Base-by-base conservation (phyloP, 371 early-diverging fungal genomes). In the Syncephalastrum racemosum region DNA sequence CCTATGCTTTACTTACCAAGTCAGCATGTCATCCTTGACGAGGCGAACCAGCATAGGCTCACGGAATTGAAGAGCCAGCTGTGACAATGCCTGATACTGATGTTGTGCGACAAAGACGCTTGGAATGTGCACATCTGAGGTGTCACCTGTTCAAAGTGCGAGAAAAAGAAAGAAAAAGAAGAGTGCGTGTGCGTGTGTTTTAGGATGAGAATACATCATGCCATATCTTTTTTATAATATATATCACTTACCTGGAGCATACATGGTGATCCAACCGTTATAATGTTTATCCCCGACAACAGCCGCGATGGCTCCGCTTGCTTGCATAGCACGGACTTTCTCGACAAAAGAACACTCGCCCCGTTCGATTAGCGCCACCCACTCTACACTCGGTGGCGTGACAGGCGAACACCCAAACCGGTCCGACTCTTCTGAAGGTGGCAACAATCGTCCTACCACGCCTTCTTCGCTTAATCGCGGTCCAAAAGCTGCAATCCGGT, bases 271-370 rank as follows among this genome's bases (percentile, higher is more conserved):
- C 58, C 93, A 86, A 22, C 86, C 83, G 57, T 72, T 70, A 50
- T 77, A 76, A 60, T 82, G 74, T 57, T 82, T 82, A 74, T 95
- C 95, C 31, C 96, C 96, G n/a, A 96, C 93, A 18, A 95, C 80
- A 12, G 95, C 95, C 1, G 91, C 95, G 5, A 78, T 75, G 6
- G 93, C 93, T 27, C 96, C 95, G 46, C 88, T 85, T 5, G 62
- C 71, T 70, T 96, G 94, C 93, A 95, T 91, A 36, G 87, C 82
- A 52, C 92, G 80, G 10, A 95, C 91, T 64, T 95, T 95, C 3
- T 92, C 87, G 47, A 90, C 78, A 70, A 97, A 96, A 0, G 90
- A 82, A 61, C 96, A 96, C 19, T 81, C 77, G 22, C 96, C 96
- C 50, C 96, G 83, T 63, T 91, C 86, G 6, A 95, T 87, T 2